Percentiles rank a stretch among this genome's conserved stretches.
Evolutionary conservation across 2,329 filamentous ascomycete species (phyloP).

Genomic region (Xylariaceae sp.): DNA sequence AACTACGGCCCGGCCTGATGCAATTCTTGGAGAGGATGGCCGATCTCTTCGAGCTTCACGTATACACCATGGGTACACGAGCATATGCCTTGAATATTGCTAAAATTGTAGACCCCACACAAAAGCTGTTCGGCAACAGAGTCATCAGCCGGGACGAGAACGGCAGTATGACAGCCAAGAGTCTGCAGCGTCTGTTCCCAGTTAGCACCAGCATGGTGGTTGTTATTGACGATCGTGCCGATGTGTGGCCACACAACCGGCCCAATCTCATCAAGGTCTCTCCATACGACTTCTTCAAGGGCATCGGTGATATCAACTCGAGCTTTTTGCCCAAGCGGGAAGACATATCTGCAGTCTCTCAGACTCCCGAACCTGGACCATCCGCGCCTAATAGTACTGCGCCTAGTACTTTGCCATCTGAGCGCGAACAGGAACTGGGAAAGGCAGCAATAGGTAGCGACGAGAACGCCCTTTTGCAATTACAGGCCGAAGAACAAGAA

Average conservation of each 20-base stretch:
- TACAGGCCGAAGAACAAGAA: conserved; percentile 80
- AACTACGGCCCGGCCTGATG: conserved; percentile 80
- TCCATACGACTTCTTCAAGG: conserved; percentile 96
- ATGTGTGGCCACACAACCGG: conserved; percentile 89
- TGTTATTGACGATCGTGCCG: conserved; percentile 94
- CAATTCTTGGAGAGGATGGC: conserved; percentile 61
- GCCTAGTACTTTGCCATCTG: conserved; percentile 9
- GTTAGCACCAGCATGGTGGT: conserved; percentile 99
- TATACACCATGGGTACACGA: conserved; percentile 98
- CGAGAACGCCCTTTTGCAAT: conserved; percentile 50
- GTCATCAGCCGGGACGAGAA: conserved; percentile 97
- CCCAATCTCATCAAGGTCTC: conserved; percentile 91
- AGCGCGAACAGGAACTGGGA: conserved; percentile 19
- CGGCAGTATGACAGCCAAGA: conserved; percentile 86
- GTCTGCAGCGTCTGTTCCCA: conserved; percentile 82
- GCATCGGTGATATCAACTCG: conserved; percentile 97
- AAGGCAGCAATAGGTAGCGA: conserved; percentile 25
- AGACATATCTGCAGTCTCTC: conserved; percentile 40
- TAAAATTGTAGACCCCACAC: conserved; percentile 84
- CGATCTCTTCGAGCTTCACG: conserved; percentile 79
- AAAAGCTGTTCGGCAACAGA: conserved; percentile 85
- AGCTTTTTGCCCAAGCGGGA: conserved; percentile 83
- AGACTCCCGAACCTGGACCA: conserved; percentile 20
- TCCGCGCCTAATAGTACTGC: conserved; percentile 17
- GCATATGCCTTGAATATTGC: conserved; percentile 93